Evolutionary conservation across 169 alveolate genomes (phyloP), one percentile per base, ranked within the genome.

Genomic region (Cardiosporidium cionae): DNA sequence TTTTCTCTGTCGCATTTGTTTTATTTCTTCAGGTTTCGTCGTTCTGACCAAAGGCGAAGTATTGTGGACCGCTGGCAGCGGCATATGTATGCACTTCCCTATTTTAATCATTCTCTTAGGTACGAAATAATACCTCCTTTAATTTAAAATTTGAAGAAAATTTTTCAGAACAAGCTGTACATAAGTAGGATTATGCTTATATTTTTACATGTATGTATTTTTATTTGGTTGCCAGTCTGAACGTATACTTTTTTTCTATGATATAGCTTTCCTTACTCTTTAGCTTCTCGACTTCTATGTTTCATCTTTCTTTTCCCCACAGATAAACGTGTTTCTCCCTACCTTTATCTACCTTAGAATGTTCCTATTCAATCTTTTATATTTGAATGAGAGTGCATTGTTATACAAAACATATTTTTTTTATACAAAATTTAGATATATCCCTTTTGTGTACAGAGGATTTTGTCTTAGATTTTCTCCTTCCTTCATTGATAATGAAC

Each of bases 1-100:
- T n/a, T n/a, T n/a, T n/a, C n/a, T n/a, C n/a, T n/a, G n/a, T n/a
- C n/a, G n/a, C n/a, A n/a, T n/a, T n/a, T n/a, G n/a, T n/a, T n/a
- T n/a, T n/a, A n/a, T n/a, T n/a, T n/a, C n/a, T n/a, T n/a, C n/a
- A 72, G 79, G 25, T 36, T 72, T 25, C 71, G 79, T 4, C 71
- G 65, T 0, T 62, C 67, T 4, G 79, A 72, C 6, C 44, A 64
- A 27, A 66, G 66, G 25, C 62, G 32, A 34, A 33, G 7, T 9
- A 9, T 62, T 33, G 32, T 31, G 25, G 79, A 72, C 37, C 74
- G 72, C 32, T 62, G 72, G 72, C 79, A 37, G 28, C 25, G 32
- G 7, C 72, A 63, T 37, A 53, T 62, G 31, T 62, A 72, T 27
- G 32, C 79, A 2, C 72, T 72, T 4, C 79, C 79, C 32, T 72